Evolutionary conservation across 2,329 filamentous ascomycete species (phyloP).

Genomic region (Sporothrix dimorphospora): DNA sequence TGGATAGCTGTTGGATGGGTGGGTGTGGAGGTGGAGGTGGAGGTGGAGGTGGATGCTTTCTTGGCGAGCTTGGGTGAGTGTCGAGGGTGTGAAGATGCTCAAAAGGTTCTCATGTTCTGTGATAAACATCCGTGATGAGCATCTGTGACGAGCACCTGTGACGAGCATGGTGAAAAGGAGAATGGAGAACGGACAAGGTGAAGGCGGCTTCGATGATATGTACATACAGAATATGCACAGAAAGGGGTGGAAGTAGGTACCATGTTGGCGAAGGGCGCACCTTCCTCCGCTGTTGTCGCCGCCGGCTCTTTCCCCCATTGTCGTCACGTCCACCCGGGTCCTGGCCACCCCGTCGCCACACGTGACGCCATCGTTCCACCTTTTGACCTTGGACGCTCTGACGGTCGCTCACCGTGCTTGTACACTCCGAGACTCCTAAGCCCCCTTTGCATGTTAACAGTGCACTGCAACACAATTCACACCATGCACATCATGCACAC

Average conservation of each 20-base stretch:
- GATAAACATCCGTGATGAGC: neutral
- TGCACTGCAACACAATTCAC: neutral
- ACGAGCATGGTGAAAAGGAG: neutral
- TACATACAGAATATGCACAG: constrained; percentile 12
- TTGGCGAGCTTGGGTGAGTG: no score
- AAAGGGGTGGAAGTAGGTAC: neutral
- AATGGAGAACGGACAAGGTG: no score
- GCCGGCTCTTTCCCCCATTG: neutral
- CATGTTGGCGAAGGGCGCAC: neutral
- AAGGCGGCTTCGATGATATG: neutral
- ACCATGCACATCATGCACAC: neutral
- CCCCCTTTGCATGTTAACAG: constrained; percentile 8
- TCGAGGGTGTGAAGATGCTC: neutral
- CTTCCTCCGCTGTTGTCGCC: neutral
- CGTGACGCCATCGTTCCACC: constrained; percentile 26
- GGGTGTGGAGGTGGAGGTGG: no score
- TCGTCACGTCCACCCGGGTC: neutral
- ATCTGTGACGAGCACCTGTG: neutral
- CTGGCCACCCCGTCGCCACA: constrained; percentile 19
- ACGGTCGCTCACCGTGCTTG: constrained; percentile 7
- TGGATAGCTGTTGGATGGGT: neutral
- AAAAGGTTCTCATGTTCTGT: neutral
- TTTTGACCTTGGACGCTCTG: neutral
- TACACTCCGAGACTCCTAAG: neutral
- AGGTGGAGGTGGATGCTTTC: neutral